Conservation (phyloP, 2,329 filamentous ascomycete species). For the Cladosporium sp. region DNA sequence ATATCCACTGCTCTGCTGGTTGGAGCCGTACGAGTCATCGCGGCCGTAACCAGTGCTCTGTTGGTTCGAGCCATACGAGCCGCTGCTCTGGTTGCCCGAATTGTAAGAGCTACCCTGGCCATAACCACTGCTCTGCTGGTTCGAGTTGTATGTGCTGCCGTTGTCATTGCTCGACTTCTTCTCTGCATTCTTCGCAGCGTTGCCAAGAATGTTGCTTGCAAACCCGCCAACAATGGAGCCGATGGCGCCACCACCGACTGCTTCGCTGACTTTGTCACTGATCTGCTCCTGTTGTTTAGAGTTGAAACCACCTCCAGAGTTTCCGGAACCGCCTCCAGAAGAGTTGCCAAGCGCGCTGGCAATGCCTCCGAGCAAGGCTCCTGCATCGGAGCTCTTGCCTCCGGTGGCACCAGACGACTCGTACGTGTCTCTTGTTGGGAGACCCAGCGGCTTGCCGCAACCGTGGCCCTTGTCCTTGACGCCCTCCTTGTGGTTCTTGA, state of each 20-base stretch:
- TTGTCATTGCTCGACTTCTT: conserved; percentile 46
- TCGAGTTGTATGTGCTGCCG: conserved; percentile 34
- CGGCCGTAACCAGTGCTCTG: conserved; percentile 56
- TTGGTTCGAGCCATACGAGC: conserved; percentile 57
- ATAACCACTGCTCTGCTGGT: conserved; percentile 52
- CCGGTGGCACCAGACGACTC: conserved; percentile 47
- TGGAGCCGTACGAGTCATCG: conserved; percentile 43
- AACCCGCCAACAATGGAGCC: conserved; percentile 71
- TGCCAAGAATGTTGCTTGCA: conserved; percentile 57
- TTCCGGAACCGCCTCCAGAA: conserved; percentile 24
- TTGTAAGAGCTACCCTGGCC: conserved; percentile 62
- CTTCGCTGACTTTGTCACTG: conserved; percentile 58
- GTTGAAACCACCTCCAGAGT: conserved; percentile 44
- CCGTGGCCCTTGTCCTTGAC: conserved; percentile 83
- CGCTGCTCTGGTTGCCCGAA: conserved; percentile 44
- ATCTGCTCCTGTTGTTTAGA: conserved; percentile 36
- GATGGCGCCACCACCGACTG: conserved; percentile 63
- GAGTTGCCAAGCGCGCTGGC: conserved; percentile 8
- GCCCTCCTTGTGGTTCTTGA: conserved; percentile 83
- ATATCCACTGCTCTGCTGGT: conserved; percentile 52
- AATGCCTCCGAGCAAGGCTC: conserved; percentile 10
- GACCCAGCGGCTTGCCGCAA: conserved; percentile 75
- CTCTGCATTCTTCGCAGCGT: conserved; percentile 42
- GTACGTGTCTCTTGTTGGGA: conserved; percentile 62
- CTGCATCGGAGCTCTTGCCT: conserved; percentile 24